A percentile compares a stretch with the other conserved stretches of the same genome.
phyloP scores from a whole-genome alignment of 495 filamentous ascomycete genomes.

The Aeminium ludgeri region DNA sequence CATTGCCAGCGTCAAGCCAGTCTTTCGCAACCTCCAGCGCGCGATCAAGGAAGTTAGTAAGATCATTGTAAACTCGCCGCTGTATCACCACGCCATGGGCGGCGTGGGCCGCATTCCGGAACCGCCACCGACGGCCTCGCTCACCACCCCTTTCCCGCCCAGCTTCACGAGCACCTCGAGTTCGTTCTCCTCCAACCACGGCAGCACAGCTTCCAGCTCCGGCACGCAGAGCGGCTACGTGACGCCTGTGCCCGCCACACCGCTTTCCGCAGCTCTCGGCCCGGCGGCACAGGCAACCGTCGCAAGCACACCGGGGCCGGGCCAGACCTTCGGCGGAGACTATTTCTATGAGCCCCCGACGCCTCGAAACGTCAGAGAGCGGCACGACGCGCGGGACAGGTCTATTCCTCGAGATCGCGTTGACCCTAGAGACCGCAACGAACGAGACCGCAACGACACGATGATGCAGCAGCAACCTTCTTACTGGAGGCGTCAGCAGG shows the following conservation, averaged over 20 bases:
- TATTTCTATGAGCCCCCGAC: not conserved
- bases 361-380: too few relatives aligned
- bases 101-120: not conserved
- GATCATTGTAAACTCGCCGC: constrained; percentile 60
- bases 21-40: constrained; percentile 60
- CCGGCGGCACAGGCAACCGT: constrained; percentile 17
- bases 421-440: too few relatives aligned
- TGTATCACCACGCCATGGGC: constrained; percentile 36
- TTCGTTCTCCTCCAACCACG: not conserved
- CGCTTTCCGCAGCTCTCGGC: constrained; percentile 16
- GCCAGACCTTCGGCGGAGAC: not conserved
- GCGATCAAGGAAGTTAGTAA: constrained; percentile 57
- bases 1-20: constrained; percentile 46
- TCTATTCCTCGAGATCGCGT: too few relatives aligned
- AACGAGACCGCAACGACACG: constrained; percentile 8
- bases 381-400: not conserved
- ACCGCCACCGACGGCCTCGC: not conserved
- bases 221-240: not conserved
- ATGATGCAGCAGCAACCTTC: constrained; percentile 6
- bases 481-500: not conserved
- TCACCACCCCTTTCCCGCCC: constrained; percentile 1
- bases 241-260: constrained; percentile 14
- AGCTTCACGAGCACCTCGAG: not conserved
- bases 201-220: not conserved
- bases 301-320: constrained; percentile 4